These are phyloP conservation scores for Mortierella sp. DNA, from an alignment of 371 early-diverging fungal genomes.

Conservation along the genomic window DNA sequence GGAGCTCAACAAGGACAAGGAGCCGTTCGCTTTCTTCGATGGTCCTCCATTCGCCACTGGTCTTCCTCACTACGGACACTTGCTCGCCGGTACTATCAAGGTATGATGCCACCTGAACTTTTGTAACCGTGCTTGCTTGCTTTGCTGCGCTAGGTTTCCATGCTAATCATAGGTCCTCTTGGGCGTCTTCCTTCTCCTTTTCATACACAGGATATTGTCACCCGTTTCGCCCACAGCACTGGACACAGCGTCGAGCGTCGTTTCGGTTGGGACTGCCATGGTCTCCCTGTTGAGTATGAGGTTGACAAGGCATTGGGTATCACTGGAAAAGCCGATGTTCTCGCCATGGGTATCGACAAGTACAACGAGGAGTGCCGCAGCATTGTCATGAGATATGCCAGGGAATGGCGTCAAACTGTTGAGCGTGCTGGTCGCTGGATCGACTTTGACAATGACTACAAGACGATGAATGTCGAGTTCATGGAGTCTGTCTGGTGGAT, in stretches of 20 bases:
- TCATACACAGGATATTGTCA: constrained; percentile 91
- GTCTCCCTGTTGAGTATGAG: constrained; percentile 99
- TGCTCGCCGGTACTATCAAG: constrained; percentile 99
- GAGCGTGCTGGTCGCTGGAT: constrained; percentile 99
- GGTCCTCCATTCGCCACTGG: constrained; percentile 99
- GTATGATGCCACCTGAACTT: constrained; percentile 48
- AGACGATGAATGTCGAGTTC: constrained; percentile 94
- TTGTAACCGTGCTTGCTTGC: background rate
- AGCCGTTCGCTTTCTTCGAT: constrained; percentile 96
- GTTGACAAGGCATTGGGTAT: constrained; percentile 99
- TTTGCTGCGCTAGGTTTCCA: background rate
- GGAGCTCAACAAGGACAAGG: constrained; percentile 92
- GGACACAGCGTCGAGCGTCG: constrained; percentile 99
- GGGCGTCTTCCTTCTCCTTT: background rate
- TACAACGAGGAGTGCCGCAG: constrained; percentile 99
- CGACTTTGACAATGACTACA: constrained; percentile 99
- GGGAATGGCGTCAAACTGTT: constrained; percentile 98
- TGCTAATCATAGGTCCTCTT: background rate
- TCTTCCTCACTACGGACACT: constrained; percentile 99
- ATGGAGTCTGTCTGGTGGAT: constrained; percentile 99
- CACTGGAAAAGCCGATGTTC: constrained; percentile 91
- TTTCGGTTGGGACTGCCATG: constrained; percentile 99
- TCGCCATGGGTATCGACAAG: constrained; percentile 98
- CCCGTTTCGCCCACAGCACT: constrained; percentile 97
- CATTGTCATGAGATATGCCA: constrained; percentile 98